Conservation (phyloP, 805 yeast species). For the Schwanniomyces occidentalis region DNA sequence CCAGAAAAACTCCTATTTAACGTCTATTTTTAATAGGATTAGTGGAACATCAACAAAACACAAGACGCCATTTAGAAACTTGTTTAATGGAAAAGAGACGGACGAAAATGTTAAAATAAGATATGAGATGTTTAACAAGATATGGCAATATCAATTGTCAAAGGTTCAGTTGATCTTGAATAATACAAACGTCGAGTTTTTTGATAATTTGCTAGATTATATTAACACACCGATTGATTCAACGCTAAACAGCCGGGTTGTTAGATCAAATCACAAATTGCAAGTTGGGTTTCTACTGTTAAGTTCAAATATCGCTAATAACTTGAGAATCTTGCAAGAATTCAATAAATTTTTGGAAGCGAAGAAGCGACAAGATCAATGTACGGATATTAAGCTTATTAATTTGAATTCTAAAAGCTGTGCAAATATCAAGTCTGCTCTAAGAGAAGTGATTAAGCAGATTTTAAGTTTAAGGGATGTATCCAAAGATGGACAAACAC, state of each 20-base stretch:
- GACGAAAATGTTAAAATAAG: slow-evolving; percentile 20
- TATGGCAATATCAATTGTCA: slow-evolving; percentile 29
- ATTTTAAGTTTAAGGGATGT: slow-evolving; percentile 14
- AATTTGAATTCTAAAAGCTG: slow-evolving; percentile 32
- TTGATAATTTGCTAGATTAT: slow-evolving; percentile 24
- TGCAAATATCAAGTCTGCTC: slow-evolving; percentile 31
- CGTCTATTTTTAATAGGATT: slow-evolving; percentile 2
- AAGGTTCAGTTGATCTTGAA: slow-evolving; percentile 30
- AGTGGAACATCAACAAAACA: slow-evolving; percentile 3
- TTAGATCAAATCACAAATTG: slow-evolving; percentile 15
- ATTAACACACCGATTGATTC: slow-evolving; percentile 12
- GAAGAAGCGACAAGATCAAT: slow-evolving; percentile 2
- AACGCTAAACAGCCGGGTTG: background rate
- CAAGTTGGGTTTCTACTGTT: slow-evolving; percentile 36
- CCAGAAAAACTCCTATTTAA: slow-evolving; percentile 2
- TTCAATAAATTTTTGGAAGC: slow-evolving; percentile 20
- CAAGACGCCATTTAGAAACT: slow-evolving; percentile 22
- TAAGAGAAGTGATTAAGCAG: slow-evolving; percentile 36
- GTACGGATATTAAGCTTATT: slow-evolving; percentile 20
- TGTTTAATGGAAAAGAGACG: slow-evolving; percentile 26
- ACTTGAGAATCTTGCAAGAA: slow-evolving; percentile 37
- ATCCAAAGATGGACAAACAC: slow-evolving; percentile 1
- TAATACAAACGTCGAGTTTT: slow-evolving; percentile 32
- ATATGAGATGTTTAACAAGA: slow-evolving; percentile 20
- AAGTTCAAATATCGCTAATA: slow-evolving; percentile 43